A percentile compares a stretch with the other conserved stretches of the same genome.
phyloP scores from a whole-genome alignment of 2,329 filamentous ascomycete species.

The Hirsutella thompsonii region DNA sequence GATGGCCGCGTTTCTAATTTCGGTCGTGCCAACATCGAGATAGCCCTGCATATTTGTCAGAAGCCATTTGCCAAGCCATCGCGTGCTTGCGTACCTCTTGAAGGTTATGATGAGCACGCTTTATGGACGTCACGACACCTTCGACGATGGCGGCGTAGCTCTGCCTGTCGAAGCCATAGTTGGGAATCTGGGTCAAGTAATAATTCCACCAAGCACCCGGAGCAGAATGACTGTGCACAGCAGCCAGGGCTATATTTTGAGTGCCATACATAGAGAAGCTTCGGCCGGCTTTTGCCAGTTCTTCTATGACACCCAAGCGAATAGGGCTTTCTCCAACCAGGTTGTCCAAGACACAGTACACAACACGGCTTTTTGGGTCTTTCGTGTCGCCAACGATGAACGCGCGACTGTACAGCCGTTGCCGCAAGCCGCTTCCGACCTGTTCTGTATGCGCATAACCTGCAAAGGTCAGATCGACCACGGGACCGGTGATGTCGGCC shows the following conservation, averaged over 20 bases:
- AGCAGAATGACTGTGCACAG: slow-evolving; percentile 84
- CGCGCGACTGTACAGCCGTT: slow-evolving; percentile 76
- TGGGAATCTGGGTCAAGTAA: slow-evolving; percentile 80
- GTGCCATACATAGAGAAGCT: slow-evolving; percentile 65
- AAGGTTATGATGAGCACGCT: slow-evolving; percentile 52
- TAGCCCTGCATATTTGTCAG: slow-evolving; percentile 35
- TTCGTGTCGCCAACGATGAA: slow-evolving; percentile 70
- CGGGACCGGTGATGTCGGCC: slow-evolving; percentile 54
- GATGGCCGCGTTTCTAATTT: slow-evolving; percentile 65
- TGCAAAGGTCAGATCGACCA: slow-evolving; percentile 83
- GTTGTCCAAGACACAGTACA: slow-evolving; percentile 83
- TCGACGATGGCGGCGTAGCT: slow-evolving; percentile 83
- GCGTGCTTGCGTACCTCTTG: slow-evolving; percentile 23
- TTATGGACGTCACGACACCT: slow-evolving; percentile 69
- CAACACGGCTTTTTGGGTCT: slow-evolving; percentile 56
- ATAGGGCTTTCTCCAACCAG: slow-evolving; percentile 83
- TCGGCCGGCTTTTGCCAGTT: slow-evolving; percentile 52
- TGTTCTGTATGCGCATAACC: slow-evolving; percentile 80
- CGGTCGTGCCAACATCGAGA: slow-evolving; percentile 55
- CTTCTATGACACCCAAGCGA: slow-evolving; percentile 73
- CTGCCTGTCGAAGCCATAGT: slow-evolving; percentile 71
- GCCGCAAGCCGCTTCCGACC: slow-evolving; percentile 69
- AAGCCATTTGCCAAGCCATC: no score
- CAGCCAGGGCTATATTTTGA: slow-evolving; percentile 77
- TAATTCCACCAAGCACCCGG: slow-evolving; percentile 93